These are phyloP conservation scores for Apophysomyces variabilis DNA, from an alignment of 371 early-diverging fungal genomes.

Conservation along the genomic window DNA sequence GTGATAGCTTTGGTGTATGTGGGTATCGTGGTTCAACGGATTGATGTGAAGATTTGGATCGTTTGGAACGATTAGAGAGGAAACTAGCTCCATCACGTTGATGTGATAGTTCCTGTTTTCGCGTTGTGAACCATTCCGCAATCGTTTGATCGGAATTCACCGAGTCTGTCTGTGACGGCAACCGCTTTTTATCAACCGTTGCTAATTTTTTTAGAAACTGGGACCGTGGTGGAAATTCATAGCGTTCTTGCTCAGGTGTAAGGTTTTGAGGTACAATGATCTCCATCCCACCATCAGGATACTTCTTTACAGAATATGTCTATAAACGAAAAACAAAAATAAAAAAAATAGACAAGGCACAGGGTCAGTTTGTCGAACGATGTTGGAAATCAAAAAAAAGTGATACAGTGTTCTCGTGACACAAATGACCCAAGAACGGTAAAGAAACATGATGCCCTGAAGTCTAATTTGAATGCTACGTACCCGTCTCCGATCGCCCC, in stretches of 20 bases:
- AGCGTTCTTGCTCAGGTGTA: slow-evolving; percentile 39
- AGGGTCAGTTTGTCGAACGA: background rate
- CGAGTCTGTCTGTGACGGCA: background rate
- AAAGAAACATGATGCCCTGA: slow-evolving; percentile 1
- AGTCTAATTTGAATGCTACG: slow-evolving; percentile 2
- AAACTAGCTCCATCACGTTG: slow-evolving; percentile 23
- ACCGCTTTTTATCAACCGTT: slow-evolving; percentile 19
- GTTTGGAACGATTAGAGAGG: slow-evolving; percentile 10
- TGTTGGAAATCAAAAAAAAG: background rate
- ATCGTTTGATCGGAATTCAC: slow-evolving; percentile 34
- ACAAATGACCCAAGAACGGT: slow-evolving; percentile 11
- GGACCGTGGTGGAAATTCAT: slow-evolving; percentile 41
- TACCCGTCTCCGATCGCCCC: slow-evolving; percentile 8
- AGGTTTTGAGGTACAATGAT: slow-evolving; percentile 39
- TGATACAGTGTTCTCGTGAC: background rate
- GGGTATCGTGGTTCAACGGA: slow-evolving; percentile 10
- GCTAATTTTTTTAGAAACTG: slow-evolving; percentile 34
- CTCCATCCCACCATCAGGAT: slow-evolving; percentile 37
- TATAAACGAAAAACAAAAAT: background rate
- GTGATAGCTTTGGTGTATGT: background rate
- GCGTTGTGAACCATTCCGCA: slow-evolving; percentile 38
- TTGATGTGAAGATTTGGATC: slow-evolving; percentile 9
- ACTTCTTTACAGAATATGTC: slow-evolving; percentile 15
- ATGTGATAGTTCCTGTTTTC: slow-evolving; percentile 15
- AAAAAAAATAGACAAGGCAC: background rate